A percentile compares a stretch with the other conserved stretches of the same genome.
These are phyloP conservation scores for Ophiorrhiza pumila DNA, from an alignment of 257 asterid genomes.

Conservation along the genomic window DNA sequence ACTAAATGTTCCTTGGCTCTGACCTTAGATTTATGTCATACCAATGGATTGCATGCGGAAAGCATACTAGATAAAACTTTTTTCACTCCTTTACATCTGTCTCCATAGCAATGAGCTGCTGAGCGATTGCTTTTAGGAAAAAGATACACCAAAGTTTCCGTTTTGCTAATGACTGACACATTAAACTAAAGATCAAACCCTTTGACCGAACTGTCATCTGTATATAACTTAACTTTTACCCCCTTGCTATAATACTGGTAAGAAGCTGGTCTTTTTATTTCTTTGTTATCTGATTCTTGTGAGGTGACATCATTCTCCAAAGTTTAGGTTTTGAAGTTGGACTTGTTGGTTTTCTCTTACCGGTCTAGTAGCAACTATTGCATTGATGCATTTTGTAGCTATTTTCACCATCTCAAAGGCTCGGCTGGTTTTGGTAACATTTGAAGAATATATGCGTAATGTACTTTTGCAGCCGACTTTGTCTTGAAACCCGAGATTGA, in stretches of 20 bases:
- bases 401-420: neutral
- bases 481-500: neutral
- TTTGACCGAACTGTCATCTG: neutral
- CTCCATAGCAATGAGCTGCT: neutral
- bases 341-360: neutral
- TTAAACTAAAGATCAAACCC: neutral
- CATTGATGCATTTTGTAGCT: neutral
- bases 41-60: neutral
- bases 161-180: neutral
- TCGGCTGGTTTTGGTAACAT: neutral
- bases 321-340: neutral
- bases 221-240: neutral
- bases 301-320: neutral
- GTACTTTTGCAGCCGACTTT: neutral
- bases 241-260: neutral
- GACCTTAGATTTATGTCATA: neutral
- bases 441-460: neutral
- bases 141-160: no score
- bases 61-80: neutral
- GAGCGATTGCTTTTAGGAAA: neutral
- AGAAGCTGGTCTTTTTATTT: neutral
- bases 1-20: neutral
- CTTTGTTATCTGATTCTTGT: neutral
- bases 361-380: neutral
- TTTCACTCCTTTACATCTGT: neutral